These are phyloP conservation scores for Serendipita vermifera DNA, from an alignment of 768 basidiomycete genomes.

Conservation along the genomic window DNA sequence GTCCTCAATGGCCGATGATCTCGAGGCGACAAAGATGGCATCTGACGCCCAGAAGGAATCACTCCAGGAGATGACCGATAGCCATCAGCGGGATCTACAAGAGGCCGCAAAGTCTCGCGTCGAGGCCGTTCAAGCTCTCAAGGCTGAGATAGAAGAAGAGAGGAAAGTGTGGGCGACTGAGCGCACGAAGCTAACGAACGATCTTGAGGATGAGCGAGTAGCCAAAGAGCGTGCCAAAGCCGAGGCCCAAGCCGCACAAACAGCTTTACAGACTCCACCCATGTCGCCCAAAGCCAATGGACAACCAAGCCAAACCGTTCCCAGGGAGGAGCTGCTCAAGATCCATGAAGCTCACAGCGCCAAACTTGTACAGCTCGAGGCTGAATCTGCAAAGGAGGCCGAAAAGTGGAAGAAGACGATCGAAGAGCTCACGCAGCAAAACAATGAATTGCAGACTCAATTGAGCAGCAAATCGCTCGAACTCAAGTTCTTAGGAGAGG, in stretches of 20 bases:
- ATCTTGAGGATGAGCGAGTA: constrained; percentile 60
- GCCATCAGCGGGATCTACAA: constrained; percentile 61
- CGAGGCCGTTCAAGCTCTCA: constrained; percentile 55
- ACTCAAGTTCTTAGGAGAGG: constrained; percentile 64
- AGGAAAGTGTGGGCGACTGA: constrained; percentile 40
- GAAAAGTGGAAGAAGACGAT: constrained; percentile 45
- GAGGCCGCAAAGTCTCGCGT: constrained; percentile 55
- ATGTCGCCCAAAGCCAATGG: constrained; percentile 31
- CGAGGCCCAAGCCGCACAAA: constrained; percentile 33
- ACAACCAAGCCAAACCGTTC: constrained; percentile 33
- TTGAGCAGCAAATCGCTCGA: constrained; percentile 64
- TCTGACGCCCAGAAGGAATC: constrained; percentile 58
- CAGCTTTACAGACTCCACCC: constrained; percentile 36
- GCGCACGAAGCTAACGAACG: constrained; percentile 52
- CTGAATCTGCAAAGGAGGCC: constrained; percentile 47
- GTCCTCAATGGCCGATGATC: constrained; percentile 52
- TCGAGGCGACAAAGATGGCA: constrained; percentile 49
- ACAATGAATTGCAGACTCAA: constrained; percentile 45
- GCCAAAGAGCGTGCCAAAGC: constrained; percentile 45
- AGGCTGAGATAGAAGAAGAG: constrained; percentile 47
- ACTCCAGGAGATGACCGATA: constrained; percentile 53
- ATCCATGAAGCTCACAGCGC: constrained; percentile 77
- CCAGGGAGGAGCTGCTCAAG: constrained; percentile 63
- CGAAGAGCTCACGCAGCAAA: constrained; percentile 33
- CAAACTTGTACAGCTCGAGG: constrained; percentile 61